Percentiles rank a stretch among this genome's conserved stretches.
phyloP scores from a whole-genome alignment of 345 rosid genomes.

The Pistacia atlantica region DNA sequence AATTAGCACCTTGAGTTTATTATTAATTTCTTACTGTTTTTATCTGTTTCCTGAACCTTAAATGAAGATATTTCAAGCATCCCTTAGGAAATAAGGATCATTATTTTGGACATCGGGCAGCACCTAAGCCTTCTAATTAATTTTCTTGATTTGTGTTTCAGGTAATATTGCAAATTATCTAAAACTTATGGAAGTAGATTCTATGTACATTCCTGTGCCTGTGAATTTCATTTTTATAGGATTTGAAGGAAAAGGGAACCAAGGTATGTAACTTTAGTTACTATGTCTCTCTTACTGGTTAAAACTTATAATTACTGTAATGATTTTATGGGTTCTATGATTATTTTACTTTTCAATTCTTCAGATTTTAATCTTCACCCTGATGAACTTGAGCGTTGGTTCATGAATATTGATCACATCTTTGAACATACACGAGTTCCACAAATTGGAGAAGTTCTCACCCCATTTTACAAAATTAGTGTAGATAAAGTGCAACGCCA shows the following conservation, averaged over 20 bases:
- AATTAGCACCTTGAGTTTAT: too few relatives aligned
- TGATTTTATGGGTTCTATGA: neutral
- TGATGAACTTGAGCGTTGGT: slow-evolving; percentile 97
- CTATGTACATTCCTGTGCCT: slow-evolving; percentile 86
- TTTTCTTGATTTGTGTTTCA: slow-evolving; percentile 6
- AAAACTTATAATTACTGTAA: neutral
- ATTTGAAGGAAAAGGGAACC: slow-evolving; percentile 96
- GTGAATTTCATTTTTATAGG: slow-evolving; percentile 95
- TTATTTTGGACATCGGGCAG: neutral
- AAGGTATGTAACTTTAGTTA: slow-evolving; percentile 50
- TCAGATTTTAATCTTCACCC: slow-evolving; percentile 78
- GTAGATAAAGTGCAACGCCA: slow-evolving; percentile 58
- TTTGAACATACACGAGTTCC: slow-evolving; percentile 90
- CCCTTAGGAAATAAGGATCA: slow-evolving; percentile 7
- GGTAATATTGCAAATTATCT: slow-evolving; percentile 78
- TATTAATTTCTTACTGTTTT: neutral
- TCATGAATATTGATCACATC: slow-evolving; percentile 85
- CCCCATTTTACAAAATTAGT: slow-evolving; percentile 69
- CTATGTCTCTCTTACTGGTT: neutral
- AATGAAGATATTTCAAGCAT: slow-evolving; percentile 3
- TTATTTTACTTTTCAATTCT: slow-evolving; percentile 5
- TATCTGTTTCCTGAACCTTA: neutral
- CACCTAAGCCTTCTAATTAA: slow-evolving; percentile 5
- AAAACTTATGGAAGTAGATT: slow-evolving; percentile 84
- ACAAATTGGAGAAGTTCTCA: slow-evolving; percentile 67